Percentiles rank a stretch among this genome's conserved stretches.
phyloP scores from a whole-genome alignment of 1,284 basidiomycete genomes.

The Puccinia triticina region DNA sequence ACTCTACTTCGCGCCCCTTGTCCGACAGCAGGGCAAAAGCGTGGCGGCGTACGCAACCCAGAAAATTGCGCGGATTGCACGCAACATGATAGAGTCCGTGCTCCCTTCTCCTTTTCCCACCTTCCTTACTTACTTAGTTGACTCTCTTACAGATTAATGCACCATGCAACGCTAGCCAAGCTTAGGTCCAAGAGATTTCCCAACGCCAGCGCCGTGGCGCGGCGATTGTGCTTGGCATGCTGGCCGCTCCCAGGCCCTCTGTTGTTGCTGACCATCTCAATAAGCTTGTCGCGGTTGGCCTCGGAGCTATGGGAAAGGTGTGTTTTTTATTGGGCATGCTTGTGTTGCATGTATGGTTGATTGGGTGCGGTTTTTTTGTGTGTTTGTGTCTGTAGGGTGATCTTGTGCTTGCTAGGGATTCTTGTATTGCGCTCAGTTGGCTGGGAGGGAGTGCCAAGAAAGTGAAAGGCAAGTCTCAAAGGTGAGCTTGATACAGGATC shows the following conservation, averaged over 20 bases:
- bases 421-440: slow-evolving; percentile 87
- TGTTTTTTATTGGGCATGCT: neutral
- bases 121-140: neutral
- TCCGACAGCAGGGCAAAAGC: slow-evolving; percentile 64
- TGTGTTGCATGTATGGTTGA: too few species aligned
- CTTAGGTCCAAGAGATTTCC: slow-evolving; percentile 81
- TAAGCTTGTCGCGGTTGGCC: slow-evolving; percentile 80
- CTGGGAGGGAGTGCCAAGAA: slow-evolving; percentile 94
- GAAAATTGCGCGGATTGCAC: slow-evolving; percentile 90
- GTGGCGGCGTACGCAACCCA: slow-evolving; percentile 67
- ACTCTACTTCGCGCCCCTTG: slow-evolving; percentile 76
- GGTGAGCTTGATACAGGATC: too few species aligned
- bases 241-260: slow-evolving; percentile 79
- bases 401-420: slow-evolving; percentile 85
- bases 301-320: slow-evolving; percentile 72
- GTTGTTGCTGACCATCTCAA: slow-evolving; percentile 88
- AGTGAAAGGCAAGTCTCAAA: slow-evolving; percentile 70
- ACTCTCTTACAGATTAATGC: slow-evolving; percentile 64
- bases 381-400: slow-evolving; percentile 64
- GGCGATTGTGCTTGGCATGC: slow-evolving; percentile 93
- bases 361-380: too few species aligned
- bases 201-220: slow-evolving; percentile 84
- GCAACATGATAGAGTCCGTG: slow-evolving; percentile 89
- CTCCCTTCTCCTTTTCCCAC: neutral
- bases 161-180: slow-evolving; percentile 88